Evolutionary conservation across 2,329 filamentous ascomycete species (phyloP).

Genomic region (Penicillium hesseltinei): DNA sequence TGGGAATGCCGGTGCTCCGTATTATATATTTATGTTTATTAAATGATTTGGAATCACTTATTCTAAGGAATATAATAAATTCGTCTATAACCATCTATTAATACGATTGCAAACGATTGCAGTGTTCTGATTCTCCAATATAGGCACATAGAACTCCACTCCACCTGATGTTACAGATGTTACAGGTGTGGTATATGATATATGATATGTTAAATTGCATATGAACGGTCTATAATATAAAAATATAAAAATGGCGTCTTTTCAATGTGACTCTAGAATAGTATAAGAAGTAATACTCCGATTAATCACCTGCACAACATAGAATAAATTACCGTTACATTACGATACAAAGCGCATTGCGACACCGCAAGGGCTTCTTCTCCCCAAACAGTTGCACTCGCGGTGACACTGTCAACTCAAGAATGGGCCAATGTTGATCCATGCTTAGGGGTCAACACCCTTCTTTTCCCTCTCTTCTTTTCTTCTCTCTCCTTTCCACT

Average conservation of each 20-base stretch:
- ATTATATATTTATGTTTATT: not conserved
- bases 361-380: conserved; percentile 26
- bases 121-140: not conserved
- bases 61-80: not conserved
- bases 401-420: conserved; percentile 24
- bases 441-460: conserved; percentile 17
- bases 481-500: not conserved
- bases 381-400: conserved; percentile 20
- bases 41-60: not conserved
- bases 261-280: not conserved
- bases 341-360: conserved; percentile 18
- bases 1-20: conserved; percentile 10
- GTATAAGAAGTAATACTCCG: not conserved
- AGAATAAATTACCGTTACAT: conserved; percentile 11
- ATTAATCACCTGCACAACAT: not conserved
- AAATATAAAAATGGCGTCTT: not conserved
- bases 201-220: no score
- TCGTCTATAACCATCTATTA: not conserved
- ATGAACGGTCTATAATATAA: no score
- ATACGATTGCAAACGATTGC: not conserved
- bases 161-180: not conserved
- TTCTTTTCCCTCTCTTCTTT: not conserved
- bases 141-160: not conserved
- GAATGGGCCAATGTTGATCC: conserved; percentile 32
- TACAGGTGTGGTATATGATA: not conserved